Evolutionary conservation across 2,329 filamentous ascomycete species (phyloP), one percentile per base, ranked within the genome.

Genomic region (Cercospora sojina): DNA sequence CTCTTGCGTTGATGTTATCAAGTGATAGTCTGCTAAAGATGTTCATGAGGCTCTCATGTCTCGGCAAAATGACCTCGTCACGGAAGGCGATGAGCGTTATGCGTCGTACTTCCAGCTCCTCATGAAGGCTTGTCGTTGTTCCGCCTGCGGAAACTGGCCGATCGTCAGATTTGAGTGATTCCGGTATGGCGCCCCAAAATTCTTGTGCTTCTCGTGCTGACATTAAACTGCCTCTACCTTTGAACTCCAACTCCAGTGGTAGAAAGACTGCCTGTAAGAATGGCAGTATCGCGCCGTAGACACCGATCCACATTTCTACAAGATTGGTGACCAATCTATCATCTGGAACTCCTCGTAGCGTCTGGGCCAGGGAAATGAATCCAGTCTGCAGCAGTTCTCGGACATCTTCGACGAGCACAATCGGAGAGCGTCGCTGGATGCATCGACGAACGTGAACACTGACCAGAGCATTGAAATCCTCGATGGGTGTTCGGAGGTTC

Each of bases 191-290:
- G 29, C 91, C 91, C 93, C 94, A 98, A 74, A 97, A 97, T 67
- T 98, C 94, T 47, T 89, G 88, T 4, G 93, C 91, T 78, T 96
- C 90, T 5, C 92, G 88, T 0, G 86, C 79, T 0, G 86, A 89
- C 86, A 98, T 90, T 64, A 98, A 86, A 0, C 87, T 83, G 16
- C 95, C 95, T 56, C 86, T 86, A 5, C 94, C 95, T 62, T 92
- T 90, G 76, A 99, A 96, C 77, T 99, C 95, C 10, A 97, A 86
- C 75, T 99, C 95, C 1, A 99, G 82, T 0, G 93, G 95, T 1
- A 99, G 82, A 76, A 99, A 97, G 0, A 97, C 93, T 1, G 94
- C 93, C 80, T 98, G 94, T 73, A 99, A 89, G 75, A 97, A 98
- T 0, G 95, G 95, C 5, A 98, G 80, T 41, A 98, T 91, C 6